phyloP scores from a whole-genome alignment of 192 early-diverging fungal species.

The Coemansia sp. region DNA sequence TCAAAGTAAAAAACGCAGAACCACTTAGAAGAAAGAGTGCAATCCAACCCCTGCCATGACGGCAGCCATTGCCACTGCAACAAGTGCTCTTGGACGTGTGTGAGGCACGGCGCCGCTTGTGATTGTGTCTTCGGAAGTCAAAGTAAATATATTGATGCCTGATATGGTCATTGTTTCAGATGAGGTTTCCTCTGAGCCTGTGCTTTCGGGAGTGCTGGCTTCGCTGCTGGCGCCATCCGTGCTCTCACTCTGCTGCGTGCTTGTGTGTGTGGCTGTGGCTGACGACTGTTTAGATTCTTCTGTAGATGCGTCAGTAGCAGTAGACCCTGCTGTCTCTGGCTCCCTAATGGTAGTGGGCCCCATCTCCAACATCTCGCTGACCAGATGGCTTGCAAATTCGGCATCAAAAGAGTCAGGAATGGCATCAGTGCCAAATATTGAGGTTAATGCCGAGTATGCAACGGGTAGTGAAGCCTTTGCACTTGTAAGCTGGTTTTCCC shows the following conservation, averaged over 20 bases:
- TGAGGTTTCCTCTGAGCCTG: neutral
- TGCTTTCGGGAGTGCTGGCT: neutral
- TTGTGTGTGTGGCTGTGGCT: neutral
- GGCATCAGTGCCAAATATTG: constrained; percentile 9
- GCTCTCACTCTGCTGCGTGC: neutral
- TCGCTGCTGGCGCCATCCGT: neutral
- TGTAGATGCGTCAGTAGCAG: neutral
- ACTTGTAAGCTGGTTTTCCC: constrained; percentile 22
- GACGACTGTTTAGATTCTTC: neutral
- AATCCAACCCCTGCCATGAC: constrained; percentile 4
- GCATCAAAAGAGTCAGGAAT: constrained; percentile 35
- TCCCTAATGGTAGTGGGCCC: constrained; percentile 35
- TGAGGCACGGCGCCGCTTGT: constrained; percentile 4
- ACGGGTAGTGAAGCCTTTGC: constrained; percentile 28
- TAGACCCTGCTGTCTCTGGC: constrained; percentile 1
- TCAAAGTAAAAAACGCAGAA: neutral
- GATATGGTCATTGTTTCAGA: constrained; percentile 1
- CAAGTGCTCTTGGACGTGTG: constrained; percentile 1
- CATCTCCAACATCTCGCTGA: constrained; percentile 27
- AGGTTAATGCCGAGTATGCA: constrained; percentile 29
- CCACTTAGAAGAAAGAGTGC: constrained; percentile 1
- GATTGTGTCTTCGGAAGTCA: constrained; percentile 4
- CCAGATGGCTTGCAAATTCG: constrained; percentile 30
- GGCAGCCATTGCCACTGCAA: neutral
- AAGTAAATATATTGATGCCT: constrained; percentile 4